Conservation (phyloP, 495 filamentous ascomycete genomes). For the Cercophora samala region DNA sequence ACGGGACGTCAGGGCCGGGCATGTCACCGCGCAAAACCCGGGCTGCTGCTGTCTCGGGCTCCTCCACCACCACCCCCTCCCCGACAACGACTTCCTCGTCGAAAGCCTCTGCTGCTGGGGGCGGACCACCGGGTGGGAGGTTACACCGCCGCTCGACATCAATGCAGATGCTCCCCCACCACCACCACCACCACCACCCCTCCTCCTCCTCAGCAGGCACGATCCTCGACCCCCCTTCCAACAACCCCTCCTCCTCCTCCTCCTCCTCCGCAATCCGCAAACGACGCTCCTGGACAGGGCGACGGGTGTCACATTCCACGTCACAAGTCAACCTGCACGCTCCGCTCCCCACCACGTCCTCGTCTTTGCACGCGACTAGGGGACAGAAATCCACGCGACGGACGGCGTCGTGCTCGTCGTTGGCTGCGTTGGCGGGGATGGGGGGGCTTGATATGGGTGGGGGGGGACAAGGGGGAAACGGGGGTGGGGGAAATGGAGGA, state of each 20-base stretch:
- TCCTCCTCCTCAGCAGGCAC: conserved; percentile 20
- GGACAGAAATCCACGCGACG: neutral
- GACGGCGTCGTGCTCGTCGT: neutral
- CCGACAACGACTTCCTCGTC: conserved; percentile 5
- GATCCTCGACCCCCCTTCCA: neutral
- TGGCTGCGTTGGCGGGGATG: conserved; percentile 17
- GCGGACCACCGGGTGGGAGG: conserved; percentile 13
- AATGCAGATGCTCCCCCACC: neutral
- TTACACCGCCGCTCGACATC: conserved; percentile 23
- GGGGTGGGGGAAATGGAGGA: conserved; percentile 44
- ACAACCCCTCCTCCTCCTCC: too few relatives aligned
- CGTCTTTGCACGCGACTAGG: neutral
- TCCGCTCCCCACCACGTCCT: conserved; percentile 10
- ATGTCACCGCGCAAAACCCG: conserved; percentile 40
- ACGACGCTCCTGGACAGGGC: conserved; percentile 28
- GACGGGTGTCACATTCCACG: neutral
- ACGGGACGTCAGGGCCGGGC: conserved; percentile 1
- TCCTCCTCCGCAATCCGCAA: conserved; percentile 25
- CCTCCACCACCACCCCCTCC: neutral
- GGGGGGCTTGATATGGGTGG: conserved; percentile 27
- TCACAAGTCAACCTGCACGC: conserved; percentile 4
- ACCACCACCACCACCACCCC: conserved; percentile 14
- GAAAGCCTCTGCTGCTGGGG: conserved; percentile 27
- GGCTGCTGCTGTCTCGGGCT: conserved; percentile 27
- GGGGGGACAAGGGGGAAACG: too few relatives aligned